A percentile compares a stretch with the other conserved stretches of the same genome.
These are phyloP conservation scores for Pythium inflatum DNA, from an alignment of 352 stramenopile species.

Conservation along the genomic window DNA sequence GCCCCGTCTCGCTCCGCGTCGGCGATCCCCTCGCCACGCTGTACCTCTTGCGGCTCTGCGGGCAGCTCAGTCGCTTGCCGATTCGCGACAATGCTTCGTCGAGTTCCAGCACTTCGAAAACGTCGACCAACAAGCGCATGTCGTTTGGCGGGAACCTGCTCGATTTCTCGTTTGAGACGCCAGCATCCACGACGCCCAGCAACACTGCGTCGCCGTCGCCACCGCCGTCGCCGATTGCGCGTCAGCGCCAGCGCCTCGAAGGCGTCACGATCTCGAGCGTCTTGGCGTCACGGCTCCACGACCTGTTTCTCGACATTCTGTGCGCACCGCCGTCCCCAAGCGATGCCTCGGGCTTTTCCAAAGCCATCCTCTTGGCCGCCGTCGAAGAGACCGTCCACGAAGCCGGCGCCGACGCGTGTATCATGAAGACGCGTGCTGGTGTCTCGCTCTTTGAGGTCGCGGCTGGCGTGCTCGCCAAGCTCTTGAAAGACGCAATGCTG, in stretches of 20 bases:
- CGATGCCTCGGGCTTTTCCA: conserved; percentile 25
- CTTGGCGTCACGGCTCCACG: conserved; percentile 48
- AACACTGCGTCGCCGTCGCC: conserved; percentile 28
- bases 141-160: conserved; percentile 40
- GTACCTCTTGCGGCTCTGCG: conserved; percentile 64
- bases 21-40: conserved; percentile 67
- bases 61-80: conserved; percentile 59
- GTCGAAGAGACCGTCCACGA: conserved; percentile 63
- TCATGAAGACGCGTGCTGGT: conserved; percentile 50
- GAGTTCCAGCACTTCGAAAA: too few relatives aligned
- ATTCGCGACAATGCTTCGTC: background rate
- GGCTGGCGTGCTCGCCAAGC: conserved; percentile 38
- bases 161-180: conserved; percentile 56
- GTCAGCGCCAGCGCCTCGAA: conserved; percentile 44
- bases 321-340: conserved; percentile 31
- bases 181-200: background rate
- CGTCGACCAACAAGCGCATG: conserved; percentile 1
- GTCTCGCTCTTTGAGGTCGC: conserved; percentile 69
- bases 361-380: conserved; percentile 51
- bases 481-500: conserved; percentile 36
- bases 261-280: conserved; percentile 47
- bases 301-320: conserved; percentile 62
- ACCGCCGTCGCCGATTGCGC: conserved; percentile 36
- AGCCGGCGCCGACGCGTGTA: conserved; percentile 41
- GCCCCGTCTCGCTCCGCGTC: conserved; percentile 49